These are phyloP conservation scores for Plasmodium inui DNA, from an alignment of 169 alveolate genomes.

Conservation along the genomic window DNA sequence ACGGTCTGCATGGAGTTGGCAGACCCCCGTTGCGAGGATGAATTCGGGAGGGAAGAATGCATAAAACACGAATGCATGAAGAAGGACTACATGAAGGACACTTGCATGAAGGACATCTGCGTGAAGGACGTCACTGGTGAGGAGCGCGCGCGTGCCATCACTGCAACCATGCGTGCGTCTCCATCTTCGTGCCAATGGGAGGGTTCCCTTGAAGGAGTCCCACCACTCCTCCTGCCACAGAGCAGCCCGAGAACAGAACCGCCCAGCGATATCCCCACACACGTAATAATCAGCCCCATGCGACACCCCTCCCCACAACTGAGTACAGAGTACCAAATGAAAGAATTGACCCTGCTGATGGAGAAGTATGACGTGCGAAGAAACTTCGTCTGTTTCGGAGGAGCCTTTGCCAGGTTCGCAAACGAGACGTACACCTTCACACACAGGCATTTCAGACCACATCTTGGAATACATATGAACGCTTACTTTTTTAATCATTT, in stretches of 20 bases:
- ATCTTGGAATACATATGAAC: slow-evolving; percentile 62
- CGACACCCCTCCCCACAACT: background rate
- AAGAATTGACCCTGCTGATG: background rate
- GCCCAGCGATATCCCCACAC: background rate
- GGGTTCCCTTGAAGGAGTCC: background rate
- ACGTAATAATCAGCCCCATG: background rate
- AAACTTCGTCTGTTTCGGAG: slow-evolving; percentile 17
- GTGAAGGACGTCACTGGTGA: slow-evolving; percentile 5
- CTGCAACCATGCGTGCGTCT: background rate
- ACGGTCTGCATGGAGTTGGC: background rate
- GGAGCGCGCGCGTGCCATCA: background rate
- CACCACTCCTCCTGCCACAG: background rate
- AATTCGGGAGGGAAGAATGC: too few relatives aligned
- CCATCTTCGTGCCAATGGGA: background rate
- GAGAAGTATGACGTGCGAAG: slow-evolving; percentile 18
- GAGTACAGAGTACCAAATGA: background rate
- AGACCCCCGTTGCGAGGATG: background rate
- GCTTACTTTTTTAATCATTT: slow-evolving; percentile 7
- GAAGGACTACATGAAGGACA: background rate
- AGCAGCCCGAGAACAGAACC: background rate
- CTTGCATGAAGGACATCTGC: background rate
- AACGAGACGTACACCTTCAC: slow-evolving; percentile 30
- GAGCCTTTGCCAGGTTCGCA: slow-evolving; percentile 21
- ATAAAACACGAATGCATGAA: background rate
- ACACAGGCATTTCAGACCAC: slow-evolving; percentile 17